phyloP scores from a whole-genome alignment of 1,284 basidiomycete genomes.

The Ceratobasidium sp. region DNA sequence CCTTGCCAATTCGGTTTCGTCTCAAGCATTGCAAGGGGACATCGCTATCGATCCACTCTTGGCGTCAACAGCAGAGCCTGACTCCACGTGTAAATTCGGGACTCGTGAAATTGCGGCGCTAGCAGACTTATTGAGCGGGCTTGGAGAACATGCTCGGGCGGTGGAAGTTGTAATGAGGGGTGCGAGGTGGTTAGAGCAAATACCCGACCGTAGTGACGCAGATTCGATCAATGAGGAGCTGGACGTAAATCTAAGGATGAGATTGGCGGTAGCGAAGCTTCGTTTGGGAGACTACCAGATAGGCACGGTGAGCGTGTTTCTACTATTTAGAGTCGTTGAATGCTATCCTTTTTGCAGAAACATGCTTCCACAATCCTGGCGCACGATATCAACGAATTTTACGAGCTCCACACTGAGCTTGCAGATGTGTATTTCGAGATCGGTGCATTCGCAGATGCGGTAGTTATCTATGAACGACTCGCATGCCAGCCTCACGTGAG shows the following conservation, averaged over 20 bases:
- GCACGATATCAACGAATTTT: slow-evolving; percentile 81
- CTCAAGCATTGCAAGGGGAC: background rate
- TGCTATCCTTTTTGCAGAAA: slow-evolving; percentile 62
- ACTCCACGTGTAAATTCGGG: slow-evolving; percentile 32
- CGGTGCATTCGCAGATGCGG: slow-evolving; percentile 78
- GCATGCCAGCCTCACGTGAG: slow-evolving; percentile 77
- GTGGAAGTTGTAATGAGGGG: slow-evolving; percentile 77
- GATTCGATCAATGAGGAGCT: slow-evolving; percentile 61
- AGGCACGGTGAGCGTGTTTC: slow-evolving; percentile 72
- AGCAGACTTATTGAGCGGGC: slow-evolving; percentile 83
- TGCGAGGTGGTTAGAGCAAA: slow-evolving; percentile 87
- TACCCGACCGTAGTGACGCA: slow-evolving; percentile 83
- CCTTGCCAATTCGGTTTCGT: slow-evolving; percentile 49
- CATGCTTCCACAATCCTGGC: slow-evolving; percentile 80
- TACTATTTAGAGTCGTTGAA: background rate
- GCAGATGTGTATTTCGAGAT: slow-evolving; percentile 86
- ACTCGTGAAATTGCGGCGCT: slow-evolving; percentile 73
- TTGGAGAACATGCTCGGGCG: slow-evolving; percentile 77
- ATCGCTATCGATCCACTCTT: slow-evolving; percentile 31
- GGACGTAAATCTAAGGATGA: slow-evolving; percentile 85
- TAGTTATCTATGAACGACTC: slow-evolving; percentile 81
- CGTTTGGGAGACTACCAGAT: slow-evolving; percentile 85
- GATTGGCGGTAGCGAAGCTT: slow-evolving; percentile 88
- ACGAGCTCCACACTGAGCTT: slow-evolving; percentile 82
- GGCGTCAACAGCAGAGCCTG: slow-evolving; percentile 33